Base-by-base conservation (phyloP, 148 eudicot species). In the Persicaria tinctoria region DNA sequence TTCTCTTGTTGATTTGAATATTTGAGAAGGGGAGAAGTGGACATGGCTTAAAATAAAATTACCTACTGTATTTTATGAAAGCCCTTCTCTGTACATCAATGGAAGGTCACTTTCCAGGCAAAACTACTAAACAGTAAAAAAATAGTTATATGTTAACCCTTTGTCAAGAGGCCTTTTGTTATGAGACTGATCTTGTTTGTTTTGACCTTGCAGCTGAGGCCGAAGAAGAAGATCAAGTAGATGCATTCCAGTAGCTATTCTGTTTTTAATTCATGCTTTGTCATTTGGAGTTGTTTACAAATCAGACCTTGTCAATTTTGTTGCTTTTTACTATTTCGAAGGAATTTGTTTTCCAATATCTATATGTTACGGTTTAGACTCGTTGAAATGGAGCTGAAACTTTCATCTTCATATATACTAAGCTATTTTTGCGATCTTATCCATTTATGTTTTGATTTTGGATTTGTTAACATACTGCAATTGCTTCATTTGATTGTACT, bases 151-250 rank as follows among this genome's bases (percentile, higher is more conserved):
- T n/a, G n/a, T n/a, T n/a, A n/a, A n/a, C n/a, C n/a, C n/a, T n/a
- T 76, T 12, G 5, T 1, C 0, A 9, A 27, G 32, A 27, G 32
- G 32, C 32, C 32, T 27, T 27, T 27, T 27, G 1, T 1, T 27
- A 27, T 27, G 32, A 27, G 0, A 27, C 32, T 54, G 59, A 54
- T 12, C 8, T 8, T 62, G 23, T 13, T 62, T 62, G 7, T 8
- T 8, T 1, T 66, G 13, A 66, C 13, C 44, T 23, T 78, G 70
- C 84, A 81, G 84, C 73, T 81, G 76, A 75, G 84, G 78, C 84
- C 81, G 8, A 78, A 78, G 84, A 81, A 78, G 81, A 81, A 81
- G 81, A 81, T 78, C 51, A 81, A 81, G 81, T 81, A 73, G 69
- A 64, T 78, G 57, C 45, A 49, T 74, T 9, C 46, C 20, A 8